Base-by-base conservation (phyloP, 495 filamentous ascomycete genomes). In the Cairneyella variabilis region DNA sequence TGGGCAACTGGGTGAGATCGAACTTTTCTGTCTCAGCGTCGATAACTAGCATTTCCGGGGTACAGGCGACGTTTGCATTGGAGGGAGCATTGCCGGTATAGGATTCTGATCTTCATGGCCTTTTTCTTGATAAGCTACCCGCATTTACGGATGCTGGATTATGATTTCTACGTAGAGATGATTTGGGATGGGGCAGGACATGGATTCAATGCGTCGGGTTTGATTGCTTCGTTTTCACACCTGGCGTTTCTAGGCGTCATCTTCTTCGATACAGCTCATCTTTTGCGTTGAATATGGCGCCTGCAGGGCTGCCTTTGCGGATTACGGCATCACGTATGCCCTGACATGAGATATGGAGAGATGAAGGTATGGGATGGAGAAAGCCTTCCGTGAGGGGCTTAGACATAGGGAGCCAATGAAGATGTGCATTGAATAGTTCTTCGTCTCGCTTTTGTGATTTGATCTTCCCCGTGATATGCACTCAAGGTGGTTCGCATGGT, bases 1-100 rank as follows among this genome's bases (percentile, higher is more conserved):
- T 52, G 86, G 82, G 16, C 76, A 83, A 54, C 80, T 91, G 39
- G 88, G 86, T 45, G 90, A 96, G 73, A 93, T 96, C 59, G 85
- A 91, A 65, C 80, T 96, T 11, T 91, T 75, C 65, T 80, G 77
- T 63, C 67, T 76, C 27, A 53, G 53, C 38, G 52, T 61, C 7
- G 59, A 62, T 6, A 56, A 51, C 34, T 64, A 60, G 50, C 45
- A 48, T 41, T 41, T 48, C 22, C n/a, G 23, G 25, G 34, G 26
- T 16, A 22, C 5, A 21, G 18, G 12, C 40, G 11, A 27, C 16
- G n/a, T 32, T 46, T 58, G 30, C 28, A 56, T 48, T 3, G 51
- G 9, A 21, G 17, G 36, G 43, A 48, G 53, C 48, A 47, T 43
- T 10, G 41, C 25, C 36, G 21, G 36, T 27, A 42, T 23, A 30